Base-by-base conservation (phyloP, 768 basidiomycete genomes). In the Hysterangium stoloniferum region DNA sequence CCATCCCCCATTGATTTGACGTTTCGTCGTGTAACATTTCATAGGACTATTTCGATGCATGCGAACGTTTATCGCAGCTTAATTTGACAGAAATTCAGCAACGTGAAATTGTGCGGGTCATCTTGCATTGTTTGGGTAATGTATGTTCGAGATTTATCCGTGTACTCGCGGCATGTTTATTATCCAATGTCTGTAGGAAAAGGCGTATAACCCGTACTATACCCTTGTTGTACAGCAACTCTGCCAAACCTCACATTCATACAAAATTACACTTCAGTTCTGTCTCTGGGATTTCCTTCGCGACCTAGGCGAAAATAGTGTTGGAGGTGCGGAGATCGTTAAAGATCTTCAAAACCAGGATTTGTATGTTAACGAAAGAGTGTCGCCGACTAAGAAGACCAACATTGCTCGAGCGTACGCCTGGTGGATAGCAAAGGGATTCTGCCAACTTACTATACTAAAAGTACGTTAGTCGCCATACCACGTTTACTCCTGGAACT, bases 211-310 rank as follows among this genome's bases (percentile, higher is more conserved):
- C 59, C 95, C 95, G 0, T 99, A 90, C 67, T 98, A 98, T 66
- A 78, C 89, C 5, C 80, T 98, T 42, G 83, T 98, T 32, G 80
- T 81, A 55, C 84, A 90, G 57, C 82, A 89, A 11, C 79, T 97
- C 25, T 88, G 89, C 60, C 72, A 75, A 7, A 70, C 69, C 7
- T 82, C 91, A 0, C 91, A 95, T 62, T 78, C 85, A 4, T 83
- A 92, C 71, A 88, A 80, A 60, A 85, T 97, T 58, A 97, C 96
- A 1, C 71, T 97, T 19, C 96, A 97, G 61, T 98, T 89, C 64
- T 89, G 83, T 58, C 68, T 98, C 5, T 99, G 96, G 96, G 96
- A 99, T 63, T 94, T 98, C 62, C 68, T 98, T 25, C 84, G 95
- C 7, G 89, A 89, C 53, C 70, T 98, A 37, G 95, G 92, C 11